These are phyloP conservation scores for Dicorynia guianensis DNA, from an alignment of 306 rosid genomes.

Conservation along the genomic window DNA sequence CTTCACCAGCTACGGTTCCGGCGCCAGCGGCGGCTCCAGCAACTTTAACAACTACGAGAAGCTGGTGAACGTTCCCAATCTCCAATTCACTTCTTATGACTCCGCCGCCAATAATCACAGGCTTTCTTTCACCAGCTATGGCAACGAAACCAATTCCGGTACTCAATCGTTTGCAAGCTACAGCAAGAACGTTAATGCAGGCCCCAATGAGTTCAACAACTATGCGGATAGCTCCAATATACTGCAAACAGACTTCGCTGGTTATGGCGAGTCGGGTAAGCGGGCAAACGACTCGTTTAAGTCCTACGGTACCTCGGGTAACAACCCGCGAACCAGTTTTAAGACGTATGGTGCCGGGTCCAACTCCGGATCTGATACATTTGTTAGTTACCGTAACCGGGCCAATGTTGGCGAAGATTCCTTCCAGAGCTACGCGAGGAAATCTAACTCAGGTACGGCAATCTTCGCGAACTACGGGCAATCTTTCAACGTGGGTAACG, in stretches of 20 bases:
- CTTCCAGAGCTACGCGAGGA: conserved; percentile 68
- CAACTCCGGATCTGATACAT: conserved; percentile 52
- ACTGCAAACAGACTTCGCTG: conserved; percentile 65
- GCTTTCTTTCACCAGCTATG: conserved; percentile 72
- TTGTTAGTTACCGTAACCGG: conserved; percentile 66
- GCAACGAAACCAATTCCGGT: conserved; percentile 83
- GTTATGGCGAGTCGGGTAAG: conserved; percentile 67
- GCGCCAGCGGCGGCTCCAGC: conserved; percentile 55
- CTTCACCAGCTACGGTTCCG: conserved; percentile 67
- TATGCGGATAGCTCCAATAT: conserved; percentile 69
- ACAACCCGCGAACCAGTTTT: conserved; percentile 71
- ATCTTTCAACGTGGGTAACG: conserved; percentile 86
- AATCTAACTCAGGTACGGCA: conserved; percentile 61
- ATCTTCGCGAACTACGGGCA: conserved; percentile 71
- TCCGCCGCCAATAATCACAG: conserved; percentile 61
- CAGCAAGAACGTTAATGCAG: conserved; percentile 64
- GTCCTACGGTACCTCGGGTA: conserved; percentile 65
- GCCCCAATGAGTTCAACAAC: conserved; percentile 62
- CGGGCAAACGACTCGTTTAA: conserved; percentile 68
- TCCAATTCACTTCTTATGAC: conserved; percentile 70
- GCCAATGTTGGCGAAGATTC: conserved; percentile 80
- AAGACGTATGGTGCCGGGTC: conserved; percentile 66
- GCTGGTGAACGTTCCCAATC: conserved; percentile 80
- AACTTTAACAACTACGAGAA: conserved; percentile 69
- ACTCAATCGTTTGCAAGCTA: conserved; percentile 66